Conservation (phyloP, 2,329 filamentous ascomycete genomes). For the Paramyrothecium roridum region DNA sequence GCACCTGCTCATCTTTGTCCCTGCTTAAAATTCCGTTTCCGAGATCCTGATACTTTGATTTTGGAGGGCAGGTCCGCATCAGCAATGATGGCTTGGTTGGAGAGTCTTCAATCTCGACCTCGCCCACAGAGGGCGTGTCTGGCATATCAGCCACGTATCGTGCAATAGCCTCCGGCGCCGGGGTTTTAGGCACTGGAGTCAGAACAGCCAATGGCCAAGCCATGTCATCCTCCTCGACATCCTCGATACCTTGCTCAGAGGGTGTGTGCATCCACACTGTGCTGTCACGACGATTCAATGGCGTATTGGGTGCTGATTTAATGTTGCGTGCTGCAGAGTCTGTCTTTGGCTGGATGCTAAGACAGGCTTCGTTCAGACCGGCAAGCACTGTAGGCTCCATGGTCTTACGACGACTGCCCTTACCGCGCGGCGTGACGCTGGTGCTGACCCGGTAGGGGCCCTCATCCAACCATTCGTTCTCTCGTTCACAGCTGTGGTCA, state of each 20-base stretch:
- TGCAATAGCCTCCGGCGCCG: conserved; percentile 51
- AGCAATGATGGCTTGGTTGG: conserved; percentile 35
- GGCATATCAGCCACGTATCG: conserved; percentile 49
- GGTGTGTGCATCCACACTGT: conserved; percentile 54
- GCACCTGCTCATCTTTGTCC: conserved; percentile 54
- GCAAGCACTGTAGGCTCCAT: conserved; percentile 74
- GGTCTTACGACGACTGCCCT: conserved; percentile 70
- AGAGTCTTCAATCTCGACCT: conserved; percentile 21
- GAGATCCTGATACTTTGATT: conserved; percentile 36
- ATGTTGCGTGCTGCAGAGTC: conserved; percentile 10
- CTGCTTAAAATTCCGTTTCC: conserved; percentile 42
- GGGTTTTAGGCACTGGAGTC: conserved; percentile 57
- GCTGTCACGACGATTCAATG: conserved; percentile 51
- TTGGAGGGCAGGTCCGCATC: conserved; percentile 54
- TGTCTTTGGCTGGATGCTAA: conserved; percentile 43
- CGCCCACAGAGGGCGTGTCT: conserved; percentile 37
- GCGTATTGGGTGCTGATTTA: conserved; percentile 42
- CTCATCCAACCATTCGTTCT: conserved; percentile 76
- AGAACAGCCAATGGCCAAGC: conserved; percentile 42
- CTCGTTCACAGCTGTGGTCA: conserved; percentile 63
- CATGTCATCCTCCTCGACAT: conserved; percentile 35
- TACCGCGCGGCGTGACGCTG: conserved; percentile 64
- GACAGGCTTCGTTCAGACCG: conserved; percentile 61
- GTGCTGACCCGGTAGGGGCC: conserved; percentile 66
- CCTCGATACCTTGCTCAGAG: conserved; percentile 34